Evolutionary conservation across 2,329 filamentous ascomycete genomes (phyloP), one percentile per base, ranked within the genome.

Genomic region (Endothia cerciana): DNA sequence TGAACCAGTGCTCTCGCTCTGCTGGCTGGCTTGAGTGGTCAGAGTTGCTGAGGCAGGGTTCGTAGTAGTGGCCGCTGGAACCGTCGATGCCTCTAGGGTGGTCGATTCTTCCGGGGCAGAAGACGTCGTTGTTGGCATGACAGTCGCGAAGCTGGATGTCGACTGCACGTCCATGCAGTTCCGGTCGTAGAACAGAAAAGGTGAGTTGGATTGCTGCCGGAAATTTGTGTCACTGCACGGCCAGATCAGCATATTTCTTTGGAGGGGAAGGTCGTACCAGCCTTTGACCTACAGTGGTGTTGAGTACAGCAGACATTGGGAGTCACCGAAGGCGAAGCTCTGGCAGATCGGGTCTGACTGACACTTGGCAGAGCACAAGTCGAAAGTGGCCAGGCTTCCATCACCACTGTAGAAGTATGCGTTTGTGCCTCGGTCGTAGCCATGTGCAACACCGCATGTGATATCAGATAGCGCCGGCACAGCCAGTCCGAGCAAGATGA

Each of bases 151-250:
- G 57, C 57, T 64, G 4, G 66, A 68, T 10, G 61, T 59, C 8
- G 64, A 40, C 57, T 68, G 43, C 25, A 68, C 56, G 7, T 53
- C 13, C n/a, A 55, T 36, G 33, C 66, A 68, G 64, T 66, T 47
- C 56, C 66, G 66, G 60, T 68, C 66, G 57, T 66, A 68, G 51
- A 68, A 68, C 13, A 68, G 57, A 40, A 55, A 68, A 3, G 66
- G 66, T 47, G 63, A 66, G 41, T 63, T 57, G n/a, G 60, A 28
- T 38, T 68, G 66, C 15, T 56, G 1, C 41, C 66, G 66, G 57
- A 68, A 68, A 36, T 68, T 66, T 38, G 47, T 43, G 36, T 68
- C 60, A 4, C 64, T 68, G 22, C 17, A n/a, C 8, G 7, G 4
- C 3, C 1, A 2, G 3, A 17, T 60, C 45, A 60, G 61, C 13